Evolutionary conservation across 371 early-diverging fungal genomes (phyloP), one percentile per base, ranked within the genome.

Genomic region (Mortierella sp.): DNA sequence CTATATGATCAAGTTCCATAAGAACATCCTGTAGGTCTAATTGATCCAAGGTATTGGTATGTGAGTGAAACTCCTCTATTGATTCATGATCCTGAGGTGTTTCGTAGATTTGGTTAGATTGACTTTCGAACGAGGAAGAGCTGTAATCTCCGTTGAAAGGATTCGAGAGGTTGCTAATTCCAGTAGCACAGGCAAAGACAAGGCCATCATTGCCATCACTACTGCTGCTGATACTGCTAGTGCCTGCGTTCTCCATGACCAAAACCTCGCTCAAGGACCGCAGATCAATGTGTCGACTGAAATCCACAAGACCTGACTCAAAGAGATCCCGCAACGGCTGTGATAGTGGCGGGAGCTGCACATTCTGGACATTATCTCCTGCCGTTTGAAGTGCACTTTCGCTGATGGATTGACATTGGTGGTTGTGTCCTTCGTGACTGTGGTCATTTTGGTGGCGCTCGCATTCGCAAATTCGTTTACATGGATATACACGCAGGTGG

Each of bases 401-500:
- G 30, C 28, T 5, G 26, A 1, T 3, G 24, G 49, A 26, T 45
- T 37, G 24, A 24, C 18, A 39, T 59, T 51, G 66, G 24, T 28
- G 47, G 3, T 55, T 55, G 37, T 57, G 57, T 2, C 39, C 18
- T 35, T 12, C 28, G 39, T 51, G 66, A 0, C 32, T 43, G 16
- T 62, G 64, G 26, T 72, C 72, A 20, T 71, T 66, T 47, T 71
- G 77, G 22, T 76, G 77, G 30, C 77, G 70, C 30, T 76, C 76
- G 24, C 76, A 76, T 11, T 26, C 43, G 24, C 77, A 76, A 14
- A 22, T 20, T 30, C 64, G 63, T 12, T 12, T 60, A 39, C 72
- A 76, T 3, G 77, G 77, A 32, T 71, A 64, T 4, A 63, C 63
- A 49, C 77, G 71, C n/a, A 76, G 52, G 51, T 67, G 72, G n/a